Conservation (phyloP, 345 rosid species). For the Heritiera littoralis region DNA sequence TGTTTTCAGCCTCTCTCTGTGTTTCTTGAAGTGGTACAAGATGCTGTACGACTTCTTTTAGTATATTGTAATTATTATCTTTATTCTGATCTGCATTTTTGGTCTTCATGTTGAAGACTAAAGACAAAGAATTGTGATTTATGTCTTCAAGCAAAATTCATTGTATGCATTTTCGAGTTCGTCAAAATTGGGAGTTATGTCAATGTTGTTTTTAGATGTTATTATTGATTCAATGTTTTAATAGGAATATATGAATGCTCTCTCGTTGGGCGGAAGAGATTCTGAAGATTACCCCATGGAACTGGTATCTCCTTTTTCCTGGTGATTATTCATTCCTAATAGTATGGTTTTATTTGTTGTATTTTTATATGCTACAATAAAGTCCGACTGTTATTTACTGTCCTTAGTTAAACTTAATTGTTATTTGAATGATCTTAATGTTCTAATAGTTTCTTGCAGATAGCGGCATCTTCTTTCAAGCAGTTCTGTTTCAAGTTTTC, state of each 20-base stretch:
- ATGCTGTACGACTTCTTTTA: neutral
- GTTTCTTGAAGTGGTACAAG: neutral
- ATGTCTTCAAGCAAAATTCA: neutral
- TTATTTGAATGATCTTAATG: slow-evolving; percentile 5
- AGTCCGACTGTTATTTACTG: neutral
- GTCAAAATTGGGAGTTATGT: slow-evolving; percentile 7
- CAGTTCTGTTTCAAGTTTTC: slow-evolving; percentile 83
- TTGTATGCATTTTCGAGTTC: neutral
- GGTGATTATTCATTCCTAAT: slow-evolving; percentile 62
- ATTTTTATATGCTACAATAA: neutral
- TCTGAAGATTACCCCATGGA: slow-evolving; percentile 47
- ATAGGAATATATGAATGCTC: slow-evolving; percentile 55
- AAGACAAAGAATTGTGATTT: slow-evolving; percentile 5
- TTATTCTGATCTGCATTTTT: neutral
- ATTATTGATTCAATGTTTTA: slow-evolving; percentile 29
- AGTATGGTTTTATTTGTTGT: neutral
- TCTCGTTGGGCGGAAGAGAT: slow-evolving; percentile 43
- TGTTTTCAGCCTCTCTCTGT: neutral
- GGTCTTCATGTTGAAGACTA: neutral
- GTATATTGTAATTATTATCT: neutral
- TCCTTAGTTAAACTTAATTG: neutral
- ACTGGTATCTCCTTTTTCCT: slow-evolving; percentile 85
- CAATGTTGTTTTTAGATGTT: slow-evolving; percentile 1
- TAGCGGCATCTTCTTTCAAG: slow-evolving; percentile 40
- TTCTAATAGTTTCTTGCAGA: slow-evolving; percentile 50